Base-by-base conservation (phyloP, 768 basidiomycete species). In the Gloeopeniophorella convolvens region DNA sequence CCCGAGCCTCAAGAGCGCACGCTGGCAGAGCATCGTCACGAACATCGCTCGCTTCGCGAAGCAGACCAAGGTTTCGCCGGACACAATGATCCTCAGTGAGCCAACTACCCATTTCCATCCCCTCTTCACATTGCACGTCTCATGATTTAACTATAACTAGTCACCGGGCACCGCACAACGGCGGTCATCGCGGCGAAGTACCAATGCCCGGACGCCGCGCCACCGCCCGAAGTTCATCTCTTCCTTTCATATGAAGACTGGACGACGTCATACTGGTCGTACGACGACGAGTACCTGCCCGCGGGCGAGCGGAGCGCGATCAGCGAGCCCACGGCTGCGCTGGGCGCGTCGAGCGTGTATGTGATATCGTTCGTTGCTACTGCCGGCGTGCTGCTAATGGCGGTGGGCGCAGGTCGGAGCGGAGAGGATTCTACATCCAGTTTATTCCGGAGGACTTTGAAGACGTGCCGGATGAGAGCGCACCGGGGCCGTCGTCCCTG, bases 181-280 rank as follows among this genome's bases (percentile, higher is more conserved):
- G 48, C 48, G 5, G 33, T 42, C 5, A 33, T 50, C 16, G 42
- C 41, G 30, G 21, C 48, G 36, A 35, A 23, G 30, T 42, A 24
- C 16, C 16, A 43, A 12, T 30, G 23, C 12, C 20, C 27, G 16
- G 28, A 16, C 8, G 27, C 39, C 13, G 7, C 39, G 15, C 20
- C 37, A 12, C 52, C 41, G 27, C 42, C 52, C 7, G 52, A 48
- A 32, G 34, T 54, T 11, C 47, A 48, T 27, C 31, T 54, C 24
- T 54, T 54, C 40, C 46, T 54, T 10, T 54, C 51, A 20, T 48
- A 54, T 24, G 41, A 35, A n/a, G 51, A 54, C 26, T 30, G 34
- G 36, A 36, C 21, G 20, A 40, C 37, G 9, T 48, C 51, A 26
- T 42, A 54, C 41, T 48, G 41, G 40, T 43, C 51, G n/a, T 20